Evolutionary conservation across 1,139 yeast species (phyloP).

Genomic region (Candida gigantensis): DNA sequence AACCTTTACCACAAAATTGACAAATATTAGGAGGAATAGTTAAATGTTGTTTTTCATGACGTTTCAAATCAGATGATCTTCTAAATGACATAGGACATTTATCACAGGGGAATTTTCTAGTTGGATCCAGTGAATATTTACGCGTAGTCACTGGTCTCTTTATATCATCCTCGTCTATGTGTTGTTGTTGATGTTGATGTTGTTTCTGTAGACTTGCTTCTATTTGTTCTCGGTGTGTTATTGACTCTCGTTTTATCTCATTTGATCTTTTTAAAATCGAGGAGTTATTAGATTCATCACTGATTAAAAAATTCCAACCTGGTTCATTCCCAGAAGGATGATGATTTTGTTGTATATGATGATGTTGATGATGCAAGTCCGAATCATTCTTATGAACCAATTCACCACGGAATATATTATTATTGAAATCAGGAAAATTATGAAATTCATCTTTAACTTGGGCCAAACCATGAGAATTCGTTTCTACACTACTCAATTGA

Average conservation of each 20-base stretch:
- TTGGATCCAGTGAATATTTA: slow-evolving; percentile 15
- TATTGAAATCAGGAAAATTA: slow-evolving; percentile 46
- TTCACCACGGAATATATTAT: slow-evolving; percentile 32
- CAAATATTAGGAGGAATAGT: slow-evolving; percentile 68
- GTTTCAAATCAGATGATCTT: slow-evolving; percentile 62
- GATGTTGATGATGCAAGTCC: background rate
- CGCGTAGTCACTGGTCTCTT: slow-evolving; percentile 8
- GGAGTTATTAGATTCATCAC: slow-evolving; percentile 22
- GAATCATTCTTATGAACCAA: slow-evolving; percentile 10
- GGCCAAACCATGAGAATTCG: slow-evolving; percentile 45
- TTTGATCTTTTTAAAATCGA: no score
- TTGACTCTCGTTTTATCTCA: slow-evolving; percentile 6
- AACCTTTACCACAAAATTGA: slow-evolving; percentile 74
- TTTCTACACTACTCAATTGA: slow-evolving; percentile 33
- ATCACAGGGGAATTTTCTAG: slow-evolving; percentile 44
- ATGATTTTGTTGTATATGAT: slow-evolving; percentile 2
- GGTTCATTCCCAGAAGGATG: slow-evolving; percentile 21
- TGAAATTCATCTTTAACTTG: slow-evolving; percentile 47
- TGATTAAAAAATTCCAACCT: slow-evolving; percentile 41
- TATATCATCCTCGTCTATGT: slow-evolving; percentile 7
- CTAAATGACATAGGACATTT: slow-evolving; percentile 60
- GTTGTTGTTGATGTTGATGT: slow-evolving; percentile 11
- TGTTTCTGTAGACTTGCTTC: slow-evolving; percentile 4
- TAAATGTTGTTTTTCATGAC: slow-evolving; percentile 64
- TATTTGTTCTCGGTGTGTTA: background rate